phyloP scores from a whole-genome alignment of 2,329 filamentous ascomycete species.

The Orbilia quercus region DNA sequence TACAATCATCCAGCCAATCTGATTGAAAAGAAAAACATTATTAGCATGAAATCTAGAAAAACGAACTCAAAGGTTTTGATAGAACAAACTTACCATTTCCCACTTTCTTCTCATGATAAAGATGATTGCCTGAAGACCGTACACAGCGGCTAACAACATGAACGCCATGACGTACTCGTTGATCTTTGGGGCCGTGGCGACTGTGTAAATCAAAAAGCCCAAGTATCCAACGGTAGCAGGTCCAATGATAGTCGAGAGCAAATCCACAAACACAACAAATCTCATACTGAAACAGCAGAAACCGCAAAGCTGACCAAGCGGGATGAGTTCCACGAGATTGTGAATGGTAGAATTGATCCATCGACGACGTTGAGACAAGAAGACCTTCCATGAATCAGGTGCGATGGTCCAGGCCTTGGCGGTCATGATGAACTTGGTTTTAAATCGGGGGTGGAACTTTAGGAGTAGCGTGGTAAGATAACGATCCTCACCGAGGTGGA shows the following conservation, averaged over 20 bases:
- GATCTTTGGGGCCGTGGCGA: constrained; percentile 73
- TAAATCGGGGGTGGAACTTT: constrained; percentile 92
- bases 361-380: constrained; percentile 96
- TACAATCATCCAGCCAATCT: constrained; percentile 95
- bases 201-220: constrained; percentile 82
- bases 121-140: constrained; percentile 95
- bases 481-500: constrained; percentile 97
- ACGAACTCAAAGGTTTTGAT: constrained; percentile 3
- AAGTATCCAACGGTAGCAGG: constrained; percentile 92
- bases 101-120: constrained; percentile 97
- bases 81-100: constrained; percentile 75
- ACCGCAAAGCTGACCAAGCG: constrained; percentile 91
- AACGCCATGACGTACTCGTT: constrained; percentile 75
- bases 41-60: not conserved
- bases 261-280: constrained; percentile 93
- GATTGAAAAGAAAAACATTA: constrained; percentile 11
- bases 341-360: constrained; percentile 99
- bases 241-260: constrained; percentile 90
- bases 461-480: constrained; percentile 94
- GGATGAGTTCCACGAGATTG: constrained; percentile 95
- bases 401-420: constrained; percentile 98
- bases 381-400: constrained; percentile 91
- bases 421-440: constrained; percentile 95
- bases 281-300: constrained; percentile 99
- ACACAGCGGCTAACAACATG: constrained; percentile 91